phyloP scores from a whole-genome alignment of 2,329 filamentous ascomycete genomes.

The Fusarium odoratissimum region DNA sequence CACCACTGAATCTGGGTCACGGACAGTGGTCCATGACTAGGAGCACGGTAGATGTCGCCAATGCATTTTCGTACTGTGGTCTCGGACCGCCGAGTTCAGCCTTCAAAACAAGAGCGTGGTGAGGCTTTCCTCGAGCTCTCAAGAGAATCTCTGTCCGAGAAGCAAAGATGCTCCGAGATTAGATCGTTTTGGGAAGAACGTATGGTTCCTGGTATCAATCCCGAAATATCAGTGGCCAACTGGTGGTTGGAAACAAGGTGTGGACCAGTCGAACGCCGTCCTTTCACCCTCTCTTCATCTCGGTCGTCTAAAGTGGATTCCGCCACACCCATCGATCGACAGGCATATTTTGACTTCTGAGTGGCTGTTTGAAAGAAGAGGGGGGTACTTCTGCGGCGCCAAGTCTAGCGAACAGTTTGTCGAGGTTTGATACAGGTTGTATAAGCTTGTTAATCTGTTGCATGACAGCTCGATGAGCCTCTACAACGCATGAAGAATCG shows the following conservation, averaged over 20 bases:
- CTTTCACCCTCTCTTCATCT: slow-evolving; percentile 41
- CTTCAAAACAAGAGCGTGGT: background rate
- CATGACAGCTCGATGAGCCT: slow-evolving; percentile 5
- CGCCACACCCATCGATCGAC: slow-evolving; percentile 38
- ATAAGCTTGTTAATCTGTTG: slow-evolving; percentile 3
- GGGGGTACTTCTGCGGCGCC: slow-evolving; percentile 23
- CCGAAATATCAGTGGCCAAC: slow-evolving; percentile 19
- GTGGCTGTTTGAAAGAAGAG: slow-evolving; percentile 27
- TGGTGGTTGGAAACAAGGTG: slow-evolving; percentile 19
- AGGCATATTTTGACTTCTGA: slow-evolving; percentile 23
- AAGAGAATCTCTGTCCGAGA: no score
- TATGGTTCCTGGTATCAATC: slow-evolving; percentile 14
- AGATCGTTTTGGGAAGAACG: background rate
- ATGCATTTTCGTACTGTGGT: slow-evolving; percentile 7
- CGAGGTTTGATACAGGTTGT: slow-evolving; percentile 18
- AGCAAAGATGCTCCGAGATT: background rate
- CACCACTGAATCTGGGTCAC: slow-evolving; percentile 38
- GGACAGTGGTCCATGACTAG: slow-evolving; percentile 26
- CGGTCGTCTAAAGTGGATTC: slow-evolving; percentile 41
- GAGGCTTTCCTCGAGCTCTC: background rate
- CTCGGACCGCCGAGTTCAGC: background rate
- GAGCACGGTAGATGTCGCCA: slow-evolving; percentile 9
- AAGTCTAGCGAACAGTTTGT: slow-evolving; percentile 36
- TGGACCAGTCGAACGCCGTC: slow-evolving; percentile 39
- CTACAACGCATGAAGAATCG: background rate